Percentiles rank a stretch among this genome's conserved stretches.
Conservation (phyloP, 2,329 filamentous ascomycete genomes). For the Venturia pyrina region DNA sequence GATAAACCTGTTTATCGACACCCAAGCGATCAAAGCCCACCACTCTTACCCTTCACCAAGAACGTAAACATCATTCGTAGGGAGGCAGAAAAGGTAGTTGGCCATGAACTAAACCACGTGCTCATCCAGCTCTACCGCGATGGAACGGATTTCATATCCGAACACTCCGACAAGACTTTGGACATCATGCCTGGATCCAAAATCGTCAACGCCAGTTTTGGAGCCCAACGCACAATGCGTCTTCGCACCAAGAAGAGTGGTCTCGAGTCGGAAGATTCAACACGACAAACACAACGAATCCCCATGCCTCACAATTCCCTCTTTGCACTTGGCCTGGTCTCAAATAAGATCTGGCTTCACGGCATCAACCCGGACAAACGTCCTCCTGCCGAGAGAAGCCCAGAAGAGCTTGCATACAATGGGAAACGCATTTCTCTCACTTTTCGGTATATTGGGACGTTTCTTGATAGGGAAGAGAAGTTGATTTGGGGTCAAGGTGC, state of each 20-base stretch:
- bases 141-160: conserved; percentile 84
- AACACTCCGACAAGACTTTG: conserved; percentile 94
- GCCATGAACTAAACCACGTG: conserved; percentile 80
- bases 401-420: conserved; percentile 59
- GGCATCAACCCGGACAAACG: conserved; percentile 86
- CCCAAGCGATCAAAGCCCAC: conserved; percentile 78
- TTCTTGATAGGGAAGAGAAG: conserved; percentile 52
- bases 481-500: conserved; percentile 91
- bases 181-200: conserved; percentile 73
- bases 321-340: conserved; percentile 68
- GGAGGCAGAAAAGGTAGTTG: conserved; percentile 60
- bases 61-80: conserved; percentile 59
- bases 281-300: conserved; percentile 54
- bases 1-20: conserved; percentile 88
- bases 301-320: conserved; percentile 80
- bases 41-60: conserved; percentile 64
- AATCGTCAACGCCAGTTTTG: conserved; percentile 91
- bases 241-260: conserved; percentile 60
- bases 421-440: conserved; percentile 84
- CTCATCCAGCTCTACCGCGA: conserved; percentile 89
- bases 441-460: conserved; percentile 83
- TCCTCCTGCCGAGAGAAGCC: conserved; percentile 52
- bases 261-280: conserved; percentile 18
- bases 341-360: conserved; percentile 84
- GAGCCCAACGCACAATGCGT: conserved; percentile 81